Conservation (phyloP, 2,329 filamentous ascomycete species). For the Raffaelea arxii region DNA sequence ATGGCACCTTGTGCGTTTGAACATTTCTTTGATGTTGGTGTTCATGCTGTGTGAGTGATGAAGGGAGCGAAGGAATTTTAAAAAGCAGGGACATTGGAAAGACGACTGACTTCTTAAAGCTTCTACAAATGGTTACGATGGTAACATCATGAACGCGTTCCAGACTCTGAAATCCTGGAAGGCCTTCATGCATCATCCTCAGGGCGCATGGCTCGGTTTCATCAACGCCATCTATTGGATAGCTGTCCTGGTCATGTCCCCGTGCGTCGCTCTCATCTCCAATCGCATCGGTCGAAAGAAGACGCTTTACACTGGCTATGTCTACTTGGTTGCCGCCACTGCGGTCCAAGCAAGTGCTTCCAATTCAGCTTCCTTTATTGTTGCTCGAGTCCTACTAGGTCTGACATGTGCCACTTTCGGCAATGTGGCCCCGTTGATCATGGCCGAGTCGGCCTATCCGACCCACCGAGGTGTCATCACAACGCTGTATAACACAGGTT, state of each 20-base stretch:
- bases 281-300: slow-evolving; percentile 28
- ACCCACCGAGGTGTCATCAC: slow-evolving; percentile 8
- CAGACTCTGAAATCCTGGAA: slow-evolving; percentile 27
- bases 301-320: slow-evolving; percentile 24
- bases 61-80: background rate
- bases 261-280: slow-evolving; percentile 9
- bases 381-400: slow-evolving; percentile 21
- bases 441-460: slow-evolving; percentile 11
- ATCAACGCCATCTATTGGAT: slow-evolving; percentile 21
- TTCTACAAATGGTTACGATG: slow-evolving; percentile 9
- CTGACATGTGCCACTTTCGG: slow-evolving; percentile 1
- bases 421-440: slow-evolving; percentile 6
- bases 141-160: slow-evolving; percentile 29
- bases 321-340: slow-evolving; percentile 20
- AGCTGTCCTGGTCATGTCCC: slow-evolving; percentile 19
- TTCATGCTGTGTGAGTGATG: background rate
- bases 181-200: slow-evolving; percentile 22
- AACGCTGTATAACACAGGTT: slow-evolving; percentile 13
- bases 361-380: slow-evolving; percentile 20
- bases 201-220: slow-evolving; percentile 26
- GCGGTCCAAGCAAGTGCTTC: slow-evolving; percentile 21
- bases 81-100: background rate
- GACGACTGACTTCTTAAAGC: background rate
- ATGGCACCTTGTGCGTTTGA: background rate
- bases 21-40: background rate